Conservation (phyloP, 2,329 filamentous ascomycete species). For the Cercospora berteroae region DNA sequence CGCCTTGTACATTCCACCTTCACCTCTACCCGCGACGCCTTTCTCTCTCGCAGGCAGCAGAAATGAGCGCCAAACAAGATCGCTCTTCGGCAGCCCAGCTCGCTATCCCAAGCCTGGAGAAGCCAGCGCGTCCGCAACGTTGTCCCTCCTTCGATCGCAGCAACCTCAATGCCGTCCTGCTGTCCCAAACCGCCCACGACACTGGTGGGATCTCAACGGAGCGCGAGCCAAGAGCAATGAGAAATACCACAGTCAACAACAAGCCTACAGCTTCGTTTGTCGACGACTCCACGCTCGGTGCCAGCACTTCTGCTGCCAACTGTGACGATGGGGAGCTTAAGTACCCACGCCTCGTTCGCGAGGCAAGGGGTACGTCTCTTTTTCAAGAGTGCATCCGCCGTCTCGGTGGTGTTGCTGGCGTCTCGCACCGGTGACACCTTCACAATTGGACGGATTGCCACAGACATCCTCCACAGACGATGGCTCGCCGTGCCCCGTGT, state of each 20-base stretch:
- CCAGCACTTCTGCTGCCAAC: not conserved
- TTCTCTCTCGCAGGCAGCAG: not conserved
- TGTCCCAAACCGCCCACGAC: not conserved
- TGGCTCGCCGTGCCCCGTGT: constrained; percentile 47
- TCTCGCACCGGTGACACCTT: too few relatives aligned
- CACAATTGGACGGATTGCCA: constrained; percentile 48
- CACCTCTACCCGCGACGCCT: not conserved
- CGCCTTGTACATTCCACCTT: not conserved
- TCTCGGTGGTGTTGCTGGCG: not conserved
- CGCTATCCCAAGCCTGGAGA: not conserved
- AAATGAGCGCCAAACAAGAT: not conserved
- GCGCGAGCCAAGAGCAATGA: not conserved
- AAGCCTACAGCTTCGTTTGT: not conserved
- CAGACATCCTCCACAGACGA: constrained; percentile 43
- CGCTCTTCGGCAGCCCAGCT: not conserved
- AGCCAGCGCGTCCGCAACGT: not conserved
- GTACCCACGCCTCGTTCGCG: not conserved
- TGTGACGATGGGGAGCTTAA: not conserved
- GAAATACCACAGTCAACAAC: not conserved
- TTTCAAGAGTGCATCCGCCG: not conserved
- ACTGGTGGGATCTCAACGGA: not conserved
- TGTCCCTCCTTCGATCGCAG: not conserved
- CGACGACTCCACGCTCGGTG: not conserved
- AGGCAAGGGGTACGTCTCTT: not conserved
- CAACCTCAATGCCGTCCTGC: not conserved